Evolutionary conservation across 352 stramenopile genomes (phyloP).

Genomic region (Lagenidium giganteum): DNA sequence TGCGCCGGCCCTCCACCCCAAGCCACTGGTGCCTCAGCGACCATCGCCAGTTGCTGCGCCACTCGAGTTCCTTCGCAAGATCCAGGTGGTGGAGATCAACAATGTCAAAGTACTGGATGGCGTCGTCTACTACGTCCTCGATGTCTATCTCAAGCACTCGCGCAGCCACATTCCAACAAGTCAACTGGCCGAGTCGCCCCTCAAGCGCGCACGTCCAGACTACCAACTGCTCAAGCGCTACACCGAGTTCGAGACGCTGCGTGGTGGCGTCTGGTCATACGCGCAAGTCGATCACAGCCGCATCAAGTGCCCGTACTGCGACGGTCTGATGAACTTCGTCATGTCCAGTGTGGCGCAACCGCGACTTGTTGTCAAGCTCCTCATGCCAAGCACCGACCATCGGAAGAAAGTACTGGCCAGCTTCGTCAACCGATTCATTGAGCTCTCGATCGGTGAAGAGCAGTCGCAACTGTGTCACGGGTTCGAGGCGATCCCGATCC

Average conservation of each 20-base stretch:
- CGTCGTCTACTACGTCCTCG: conserved; percentile 38
- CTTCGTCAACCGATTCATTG: conserved; percentile 13
- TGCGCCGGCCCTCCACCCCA: no score
- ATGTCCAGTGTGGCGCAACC: conserved; percentile 30
- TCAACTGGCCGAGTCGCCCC: conserved; percentile 8
- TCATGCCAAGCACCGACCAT: conserved; percentile 1
- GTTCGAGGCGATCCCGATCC: conserved; percentile 14
- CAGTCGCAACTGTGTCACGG: conserved; percentile 5
- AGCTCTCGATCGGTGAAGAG: conserved; percentile 1
- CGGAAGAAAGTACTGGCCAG: conserved; percentile 9
- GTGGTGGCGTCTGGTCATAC: conserved; percentile 26
- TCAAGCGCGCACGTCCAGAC: conserved; percentile 16
- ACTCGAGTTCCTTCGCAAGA: conserved; percentile 35
- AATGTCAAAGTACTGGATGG: conserved; percentile 29
- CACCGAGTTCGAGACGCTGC: conserved; percentile 30
- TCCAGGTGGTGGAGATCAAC: conserved; percentile 40
- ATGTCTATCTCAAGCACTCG: conserved; percentile 42
- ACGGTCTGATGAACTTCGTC: conserved; percentile 36
- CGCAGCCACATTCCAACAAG: conserved; percentile 39
- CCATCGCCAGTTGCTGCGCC: conserved; percentile 50
- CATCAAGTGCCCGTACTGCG: conserved; percentile 32
- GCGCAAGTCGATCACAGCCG: conserved; percentile 20
- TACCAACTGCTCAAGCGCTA: conserved; percentile 35
- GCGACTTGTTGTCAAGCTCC: conserved; percentile 18
- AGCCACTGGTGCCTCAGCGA: conserved; percentile 45